Evolutionary conservation across 1,139 yeast species (phyloP).

Genomic region (Blastobotrys elegans): DNA sequence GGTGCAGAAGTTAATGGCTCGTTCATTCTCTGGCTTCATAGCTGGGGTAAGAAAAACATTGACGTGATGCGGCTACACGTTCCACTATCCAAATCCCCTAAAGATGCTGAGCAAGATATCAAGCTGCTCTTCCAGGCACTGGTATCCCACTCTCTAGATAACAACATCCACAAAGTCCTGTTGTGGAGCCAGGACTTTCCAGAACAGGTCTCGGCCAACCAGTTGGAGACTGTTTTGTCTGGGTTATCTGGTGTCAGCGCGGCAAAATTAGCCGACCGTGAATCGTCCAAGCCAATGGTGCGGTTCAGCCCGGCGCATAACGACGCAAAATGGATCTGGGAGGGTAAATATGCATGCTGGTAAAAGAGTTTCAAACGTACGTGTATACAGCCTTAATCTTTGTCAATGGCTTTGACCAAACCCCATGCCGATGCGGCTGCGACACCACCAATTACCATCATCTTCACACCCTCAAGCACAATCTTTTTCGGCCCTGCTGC

Average conservation of each 20-base stretch:
- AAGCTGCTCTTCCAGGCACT: constrained; percentile 25
- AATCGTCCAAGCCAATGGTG: constrained; percentile 27
- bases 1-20: constrained; percentile 34
- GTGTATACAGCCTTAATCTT: neutral
- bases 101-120: constrained; percentile 14
- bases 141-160: constrained; percentile 21
- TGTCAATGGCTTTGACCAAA: constrained; percentile 71
- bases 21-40: constrained; percentile 46
- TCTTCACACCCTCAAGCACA: constrained; percentile 75
- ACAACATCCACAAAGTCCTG: constrained; percentile 20
- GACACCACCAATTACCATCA: constrained; percentile 87
- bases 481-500: constrained; percentile 47
- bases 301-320: constrained; percentile 16
- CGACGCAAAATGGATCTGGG: constrained; percentile 24
- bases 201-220: constrained; percentile 10
- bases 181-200: constrained; percentile 30
- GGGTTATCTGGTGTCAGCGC: neutral
- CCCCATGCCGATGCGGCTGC: constrained; percentile 99
- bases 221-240: neutral
- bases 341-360: constrained; percentile 33
- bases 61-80: constrained; percentile 30
- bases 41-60: constrained; percentile 38
- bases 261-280: neutral
- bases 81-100: constrained; percentile 12
- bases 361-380: too few relatives aligned